Evolutionary conservation across 306 rosid genomes (phyloP).

Genomic region (Trifolium subterraneum): DNA sequence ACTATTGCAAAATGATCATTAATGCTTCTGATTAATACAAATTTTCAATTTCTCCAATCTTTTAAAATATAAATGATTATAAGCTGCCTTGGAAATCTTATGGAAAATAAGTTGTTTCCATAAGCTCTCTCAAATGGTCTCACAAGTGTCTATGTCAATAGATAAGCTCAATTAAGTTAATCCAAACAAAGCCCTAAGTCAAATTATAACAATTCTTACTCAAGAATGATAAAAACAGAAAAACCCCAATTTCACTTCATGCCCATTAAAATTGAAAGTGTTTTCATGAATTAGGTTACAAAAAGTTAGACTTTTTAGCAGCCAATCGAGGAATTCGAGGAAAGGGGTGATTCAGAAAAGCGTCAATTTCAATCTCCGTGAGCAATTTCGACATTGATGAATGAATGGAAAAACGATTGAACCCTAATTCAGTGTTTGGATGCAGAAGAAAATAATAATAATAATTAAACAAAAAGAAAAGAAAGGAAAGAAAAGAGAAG

Average conservation of each 20-base stretch:
- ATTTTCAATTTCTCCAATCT: too few species aligned
- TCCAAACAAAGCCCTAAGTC: neutral
- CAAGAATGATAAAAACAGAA: too few species aligned
- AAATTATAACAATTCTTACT: slow-evolving; percentile 19
- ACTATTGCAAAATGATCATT: too few species aligned
- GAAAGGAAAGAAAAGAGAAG: neutral
- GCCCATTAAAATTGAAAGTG: neutral
- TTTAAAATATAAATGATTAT: too few species aligned
- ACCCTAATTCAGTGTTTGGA: slow-evolving; percentile 48
- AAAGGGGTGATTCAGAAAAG: slow-evolving; percentile 8
- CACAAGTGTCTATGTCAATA: neutral
- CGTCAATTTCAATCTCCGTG: neutral
- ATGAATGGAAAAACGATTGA: slow-evolving; percentile 10
- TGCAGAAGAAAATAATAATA: neutral
- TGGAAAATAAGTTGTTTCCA: neutral
- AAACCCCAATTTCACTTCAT: neutral
- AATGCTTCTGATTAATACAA: too few species aligned
- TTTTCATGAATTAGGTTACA: neutral
- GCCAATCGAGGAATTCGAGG: slow-evolving; percentile 12
- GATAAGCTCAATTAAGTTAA: neutral
- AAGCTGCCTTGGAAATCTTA: neutral
- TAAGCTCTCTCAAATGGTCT: neutral
- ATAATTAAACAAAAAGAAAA: neutral
- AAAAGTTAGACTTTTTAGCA: slow-evolving; percentile 31
- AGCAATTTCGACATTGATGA: slow-evolving; percentile 17